Conservation (phyloP, 306 rosid species). For the Carpinus viminea region DNA sequence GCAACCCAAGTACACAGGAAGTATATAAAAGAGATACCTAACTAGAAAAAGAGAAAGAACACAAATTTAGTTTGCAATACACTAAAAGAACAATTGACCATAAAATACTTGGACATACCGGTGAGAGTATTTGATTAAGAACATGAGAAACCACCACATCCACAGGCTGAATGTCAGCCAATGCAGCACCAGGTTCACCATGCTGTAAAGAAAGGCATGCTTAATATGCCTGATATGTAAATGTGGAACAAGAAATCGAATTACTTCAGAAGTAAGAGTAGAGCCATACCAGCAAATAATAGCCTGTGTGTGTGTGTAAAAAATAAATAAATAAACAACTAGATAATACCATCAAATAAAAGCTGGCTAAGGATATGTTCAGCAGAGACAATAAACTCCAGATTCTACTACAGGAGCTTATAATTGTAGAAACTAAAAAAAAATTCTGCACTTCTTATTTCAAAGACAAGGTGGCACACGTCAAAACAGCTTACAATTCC, state of each 20-base stretch:
- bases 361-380: neutral
- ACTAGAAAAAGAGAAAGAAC: too few species aligned
- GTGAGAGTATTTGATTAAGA: constrained; percentile 76
- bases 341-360: neutral
- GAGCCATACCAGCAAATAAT: neutral
- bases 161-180: constrained; percentile 82
- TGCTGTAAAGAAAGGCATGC: constrained; percentile 58
- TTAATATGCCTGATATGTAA: constrained; percentile 25
- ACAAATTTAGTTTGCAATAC: neutral
- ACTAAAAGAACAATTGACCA: constrained; percentile 5
- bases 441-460: neutral
- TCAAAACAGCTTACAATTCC: constrained; percentile 74
- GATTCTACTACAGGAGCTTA: neutral
- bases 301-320: neutral
- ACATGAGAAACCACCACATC: constrained; percentile 85
- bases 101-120: constrained; percentile 52
- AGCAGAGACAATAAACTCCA: neutral
- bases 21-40: too few species aligned
- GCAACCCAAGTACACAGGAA: too few species aligned
- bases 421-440: neutral
- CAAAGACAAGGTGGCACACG: constrained; percentile 5
- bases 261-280: neutral
- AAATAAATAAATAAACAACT: neutral
- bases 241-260: constrained; percentile 23
- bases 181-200: constrained; percentile 94